Conservation (phyloP, 768 basidiomycete species). For the Mycena rebaudengoi region DNA sequence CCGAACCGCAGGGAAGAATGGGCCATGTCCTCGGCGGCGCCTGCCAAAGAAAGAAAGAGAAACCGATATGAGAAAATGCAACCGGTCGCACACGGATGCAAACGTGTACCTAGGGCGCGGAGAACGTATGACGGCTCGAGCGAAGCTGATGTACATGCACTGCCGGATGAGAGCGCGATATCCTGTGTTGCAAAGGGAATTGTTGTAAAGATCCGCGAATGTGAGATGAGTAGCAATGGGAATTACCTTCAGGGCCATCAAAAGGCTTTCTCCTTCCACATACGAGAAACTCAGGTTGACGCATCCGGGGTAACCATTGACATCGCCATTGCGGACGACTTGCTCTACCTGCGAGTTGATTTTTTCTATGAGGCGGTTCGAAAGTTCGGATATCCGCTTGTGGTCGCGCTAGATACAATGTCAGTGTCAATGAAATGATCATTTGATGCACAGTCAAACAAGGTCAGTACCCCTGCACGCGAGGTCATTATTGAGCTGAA, state of each 20-base stretch:
- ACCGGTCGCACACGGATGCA: background rate
- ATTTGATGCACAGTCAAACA: conserved; percentile 1
- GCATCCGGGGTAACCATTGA: conserved; percentile 93
- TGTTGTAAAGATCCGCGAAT: background rate
- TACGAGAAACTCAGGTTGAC: conserved; percentile 96
- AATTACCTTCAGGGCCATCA: conserved; percentile 95
- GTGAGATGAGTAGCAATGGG: background rate
- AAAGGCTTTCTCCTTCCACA: conserved; percentile 94
- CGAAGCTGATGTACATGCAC: conserved; percentile 98
- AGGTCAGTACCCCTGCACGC: conserved; percentile 96
- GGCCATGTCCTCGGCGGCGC: conserved; percentile 98
- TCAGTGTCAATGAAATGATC: conserved; percentile 15
- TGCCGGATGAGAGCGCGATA: conserved; percentile 96
- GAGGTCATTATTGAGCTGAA: conserved; percentile 69
- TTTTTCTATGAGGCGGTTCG: conserved; percentile 80
- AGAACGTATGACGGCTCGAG: conserved; percentile 98
- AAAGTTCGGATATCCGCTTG: conserved; percentile 72
- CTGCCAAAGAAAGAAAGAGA: conserved; percentile 45
- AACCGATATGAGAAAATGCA: background rate
- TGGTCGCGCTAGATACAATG: conserved; percentile 75
- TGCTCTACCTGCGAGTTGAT: conserved; percentile 88
- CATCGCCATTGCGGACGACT: conserved; percentile 94
- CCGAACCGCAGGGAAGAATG: conserved; percentile 98
- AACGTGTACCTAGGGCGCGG: conserved; percentile 80
- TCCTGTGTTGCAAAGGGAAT: conserved; percentile 60